A percentile compares a stretch with the other conserved stretches of the same genome.
Conservation (phyloP, 352 stramenopile genomes). For the Phytopythium ostracodes region DNA sequence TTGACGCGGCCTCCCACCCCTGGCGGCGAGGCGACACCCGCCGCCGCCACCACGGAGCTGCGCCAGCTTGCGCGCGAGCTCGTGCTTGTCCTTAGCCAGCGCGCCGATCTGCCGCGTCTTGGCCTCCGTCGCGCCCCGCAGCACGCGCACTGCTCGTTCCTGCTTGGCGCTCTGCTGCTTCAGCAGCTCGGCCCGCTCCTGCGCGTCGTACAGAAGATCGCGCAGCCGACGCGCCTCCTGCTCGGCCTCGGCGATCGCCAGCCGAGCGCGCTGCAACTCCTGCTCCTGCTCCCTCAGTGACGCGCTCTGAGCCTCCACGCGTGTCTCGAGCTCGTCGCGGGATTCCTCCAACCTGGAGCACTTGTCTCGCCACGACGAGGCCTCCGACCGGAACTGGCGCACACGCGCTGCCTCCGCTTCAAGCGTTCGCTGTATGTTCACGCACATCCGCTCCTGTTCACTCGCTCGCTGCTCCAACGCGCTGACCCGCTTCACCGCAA, state of each 20-base stretch:
- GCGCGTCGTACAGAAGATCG: constrained; percentile 16
- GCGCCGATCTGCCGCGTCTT: constrained; percentile 7
- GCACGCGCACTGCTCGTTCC: constrained; percentile 8
- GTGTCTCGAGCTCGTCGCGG: background rate
- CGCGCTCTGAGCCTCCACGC: background rate
- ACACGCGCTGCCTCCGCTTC: background rate
- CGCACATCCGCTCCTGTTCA: background rate
- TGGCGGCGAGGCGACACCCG: background rate
- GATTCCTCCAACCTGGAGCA: background rate
- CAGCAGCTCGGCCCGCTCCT: constrained; percentile 11
- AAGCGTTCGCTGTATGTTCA: background rate
- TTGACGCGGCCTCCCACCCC: background rate
- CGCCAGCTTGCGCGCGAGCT: constrained; percentile 15
- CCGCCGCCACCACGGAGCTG: constrained; percentile 6
- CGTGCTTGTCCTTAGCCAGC: constrained; percentile 10
- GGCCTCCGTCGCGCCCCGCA: constrained; percentile 1
- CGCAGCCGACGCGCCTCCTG: constrained; percentile 11
- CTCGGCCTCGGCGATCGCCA: background rate
- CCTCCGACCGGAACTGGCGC: background rate
- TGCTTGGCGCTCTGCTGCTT: constrained; percentile 3
- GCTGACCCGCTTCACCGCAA: background rate
- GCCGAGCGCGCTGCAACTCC: background rate
- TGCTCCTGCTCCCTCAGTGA: background rate
- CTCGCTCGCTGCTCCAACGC: constrained; percentile 6
- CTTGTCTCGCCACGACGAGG: background rate